Base-by-base conservation (phyloP, 2,329 filamentous ascomycete species). In the Cordyceps cicadae region DNA sequence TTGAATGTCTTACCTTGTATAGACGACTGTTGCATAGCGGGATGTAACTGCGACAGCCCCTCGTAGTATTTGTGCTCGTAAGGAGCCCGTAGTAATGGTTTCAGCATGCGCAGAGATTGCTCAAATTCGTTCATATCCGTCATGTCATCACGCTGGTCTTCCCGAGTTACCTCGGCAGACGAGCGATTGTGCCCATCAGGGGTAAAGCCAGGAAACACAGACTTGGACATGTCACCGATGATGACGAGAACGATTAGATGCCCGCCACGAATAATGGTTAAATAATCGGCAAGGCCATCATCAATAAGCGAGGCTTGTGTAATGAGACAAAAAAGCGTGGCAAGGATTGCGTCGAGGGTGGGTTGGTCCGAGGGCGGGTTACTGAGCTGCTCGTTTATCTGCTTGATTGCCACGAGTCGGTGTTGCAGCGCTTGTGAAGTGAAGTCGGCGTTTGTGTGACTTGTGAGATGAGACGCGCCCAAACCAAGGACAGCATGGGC, bases 241-340 rank as follows among this genome's bases (percentile, higher is more conserved):
- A 70, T 63, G 12, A 62, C 57, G 1, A 62, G 62, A 3, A 64
- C 63, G 14, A 71, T 64, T 2, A 70, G 62, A 21, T 64, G 65
- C 7, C 66, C 66, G 4, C 72, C 73, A 29, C 72, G 67, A 8
- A 69, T 65, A 67, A 75, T 73, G 53, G 70, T 65, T 3, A 75
- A 51, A 46, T 75, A 76, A 56, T 76, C 74, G 21, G 63, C 64
- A 70, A 76, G 75, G 53, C 73, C 71, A 11, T 75, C 70, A 2
- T 69, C 64, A 66, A 76, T 68, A 46, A 74, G 70, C 0, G 67
- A 69, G 2, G 73, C 69, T 58, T 76, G 74, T 19, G 73, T 71
- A 3, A 69, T 62, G 6, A 76, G 67, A 3, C 73, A 71, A 32
- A 75, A 61, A 26, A 73, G 64, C 5, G 74, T 65, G 12, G 68